Evolutionary conservation across 306 rosid genomes (phyloP).

Genomic region (Lupinus albus): DNA sequence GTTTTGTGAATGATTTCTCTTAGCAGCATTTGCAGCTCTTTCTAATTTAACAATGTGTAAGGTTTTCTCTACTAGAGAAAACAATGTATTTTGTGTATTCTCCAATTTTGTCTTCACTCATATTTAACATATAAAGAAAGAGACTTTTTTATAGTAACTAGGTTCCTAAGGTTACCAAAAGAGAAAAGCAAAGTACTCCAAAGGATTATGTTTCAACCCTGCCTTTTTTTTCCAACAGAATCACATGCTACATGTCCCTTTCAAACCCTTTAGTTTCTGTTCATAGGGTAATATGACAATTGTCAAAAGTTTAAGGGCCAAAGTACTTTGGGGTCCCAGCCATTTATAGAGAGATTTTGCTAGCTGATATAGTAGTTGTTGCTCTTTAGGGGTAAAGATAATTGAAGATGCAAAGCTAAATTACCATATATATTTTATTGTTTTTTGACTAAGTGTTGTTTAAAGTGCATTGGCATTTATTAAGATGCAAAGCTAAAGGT

Average conservation of each 20-base stretch:
- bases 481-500: slow-evolving; percentile 86
- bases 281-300: slow-evolving; percentile 8
- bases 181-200: slow-evolving; percentile 49
- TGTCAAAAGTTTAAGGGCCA: slow-evolving; percentile 21
- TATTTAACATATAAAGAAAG: slow-evolving; percentile 36
- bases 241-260: slow-evolving; percentile 44
- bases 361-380: slow-evolving; percentile 25
- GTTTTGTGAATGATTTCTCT: slow-evolving; percentile 63
- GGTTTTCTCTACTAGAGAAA: slow-evolving; percentile 44
- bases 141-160: slow-evolving; percentile 42
- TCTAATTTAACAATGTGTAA: slow-evolving; percentile 14
- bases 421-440: slow-evolving; percentile 36
- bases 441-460: slow-evolving; percentile 68
- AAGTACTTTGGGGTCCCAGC: slow-evolving; percentile 36
- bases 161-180: slow-evolving; percentile 51
- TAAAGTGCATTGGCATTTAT: slow-evolving; percentile 75
- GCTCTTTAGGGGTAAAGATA: slow-evolving; percentile 44
- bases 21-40: slow-evolving; percentile 68
- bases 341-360: slow-evolving; percentile 23
- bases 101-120: slow-evolving; percentile 45
- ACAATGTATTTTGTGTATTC: slow-evolving; percentile 37
- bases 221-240: slow-evolving; percentile 44
- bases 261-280: slow-evolving; percentile 38
- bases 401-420: slow-evolving; percentile 33
- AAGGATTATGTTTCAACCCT: slow-evolving; percentile 44